These are phyloP conservation scores for Ophiostoma ulmi DNA, from an alignment of 2,329 filamentous ascomycete species.

Conservation along the genomic window DNA sequence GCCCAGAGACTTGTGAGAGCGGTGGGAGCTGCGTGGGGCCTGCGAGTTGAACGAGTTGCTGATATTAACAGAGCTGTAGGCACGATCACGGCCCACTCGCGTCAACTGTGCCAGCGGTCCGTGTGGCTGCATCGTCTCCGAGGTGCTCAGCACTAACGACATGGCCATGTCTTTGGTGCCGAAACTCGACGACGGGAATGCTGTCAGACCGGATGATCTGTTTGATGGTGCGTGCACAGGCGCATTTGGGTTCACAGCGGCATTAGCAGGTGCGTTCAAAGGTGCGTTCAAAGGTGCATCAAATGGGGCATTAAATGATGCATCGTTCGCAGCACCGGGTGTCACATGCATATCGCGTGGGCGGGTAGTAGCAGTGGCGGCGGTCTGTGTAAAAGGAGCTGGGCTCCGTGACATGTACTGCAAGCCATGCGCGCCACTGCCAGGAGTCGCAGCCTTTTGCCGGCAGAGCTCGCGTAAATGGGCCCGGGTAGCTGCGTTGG, in stretches of 20 bases:
- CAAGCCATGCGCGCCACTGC: conserved; percentile 39
- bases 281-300: background rate
- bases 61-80: conserved; percentile 3
- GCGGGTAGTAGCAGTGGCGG: conserved; percentile 35
- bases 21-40: background rate
- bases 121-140: conserved; percentile 59
- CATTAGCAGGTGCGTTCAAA: background rate
- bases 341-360: conserved; percentile 37
- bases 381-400: conserved; percentile 50
- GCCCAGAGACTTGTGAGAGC: conserved; percentile 4
- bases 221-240: background rate
- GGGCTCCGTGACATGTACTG: conserved; percentile 50
- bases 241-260: background rate
- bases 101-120: conserved; percentile 58
- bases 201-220: background rate
- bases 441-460: conserved; percentile 44
- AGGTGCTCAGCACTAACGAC: conserved; percentile 58
- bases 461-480: conserved; percentile 61
- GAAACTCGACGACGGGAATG: conserved; percentile 42
- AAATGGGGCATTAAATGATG: background rate
- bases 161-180: conserved; percentile 58
- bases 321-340: conserved; percentile 34
- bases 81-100: conserved; percentile 12
- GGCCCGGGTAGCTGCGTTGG: conserved; percentile 55
- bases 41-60: conserved; percentile 31